Percentiles rank a stretch among this genome's conserved stretches.
Evolutionary conservation across 176 grass and related monocot genomes (phyloP).

Genomic region (Triticum timopheevii): DNA sequence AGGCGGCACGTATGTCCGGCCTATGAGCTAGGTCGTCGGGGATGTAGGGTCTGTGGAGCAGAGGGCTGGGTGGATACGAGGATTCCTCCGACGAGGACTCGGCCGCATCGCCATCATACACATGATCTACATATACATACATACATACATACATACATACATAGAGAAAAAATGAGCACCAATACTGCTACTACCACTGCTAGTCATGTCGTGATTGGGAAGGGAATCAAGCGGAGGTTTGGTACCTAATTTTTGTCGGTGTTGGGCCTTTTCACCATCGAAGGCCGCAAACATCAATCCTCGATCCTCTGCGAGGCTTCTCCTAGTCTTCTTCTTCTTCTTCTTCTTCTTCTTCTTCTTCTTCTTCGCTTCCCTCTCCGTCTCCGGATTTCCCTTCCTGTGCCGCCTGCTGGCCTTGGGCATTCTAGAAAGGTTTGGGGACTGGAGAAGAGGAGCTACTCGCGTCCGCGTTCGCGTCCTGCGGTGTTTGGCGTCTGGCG

Average conservation of each 20-base stretch:
- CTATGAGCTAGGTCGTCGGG: background rate
- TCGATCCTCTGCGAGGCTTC: background rate
- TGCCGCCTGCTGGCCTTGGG: no score
- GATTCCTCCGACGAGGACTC: background rate
- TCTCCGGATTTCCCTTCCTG: no score
- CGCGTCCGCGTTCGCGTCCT: no score
- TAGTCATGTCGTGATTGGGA: background rate
- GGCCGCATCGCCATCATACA: background rate
- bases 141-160: background rate
- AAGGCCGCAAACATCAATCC: background rate
- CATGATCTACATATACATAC: background rate
- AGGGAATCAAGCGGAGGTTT: no score
- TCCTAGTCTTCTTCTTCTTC: background rate
- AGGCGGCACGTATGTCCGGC: background rate
- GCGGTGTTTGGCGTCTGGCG: no score
- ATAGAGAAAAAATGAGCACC: background rate
- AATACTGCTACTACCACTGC: background rate
- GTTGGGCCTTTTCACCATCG: no score
- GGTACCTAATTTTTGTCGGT: no score
- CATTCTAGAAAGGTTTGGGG: no score
- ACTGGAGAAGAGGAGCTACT: no score
- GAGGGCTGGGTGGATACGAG: conserved; percentile 1
- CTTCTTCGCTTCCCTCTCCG: background rate
- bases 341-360: background rate
- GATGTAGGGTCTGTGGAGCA: background rate